A percentile compares a stretch with the other conserved stretches of the same genome.
Evolutionary conservation across 371 early-diverging fungal genomes (phyloP).

Genomic region (Lichtheimia hyalospora): DNA sequence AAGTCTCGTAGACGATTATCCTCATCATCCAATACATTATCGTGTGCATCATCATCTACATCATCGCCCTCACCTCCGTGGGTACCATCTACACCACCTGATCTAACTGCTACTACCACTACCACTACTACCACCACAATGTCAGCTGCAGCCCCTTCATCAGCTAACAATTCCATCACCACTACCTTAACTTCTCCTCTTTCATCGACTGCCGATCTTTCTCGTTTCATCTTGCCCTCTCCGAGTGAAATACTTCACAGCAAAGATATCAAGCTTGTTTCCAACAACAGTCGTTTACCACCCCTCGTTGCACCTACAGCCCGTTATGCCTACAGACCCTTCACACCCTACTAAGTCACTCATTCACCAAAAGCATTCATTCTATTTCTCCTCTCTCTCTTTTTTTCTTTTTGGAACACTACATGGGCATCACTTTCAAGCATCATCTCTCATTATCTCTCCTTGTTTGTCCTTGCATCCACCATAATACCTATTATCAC

Average conservation of each 20-base stretch:
- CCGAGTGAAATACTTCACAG: slow-evolving; percentile 11
- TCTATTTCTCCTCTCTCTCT: too few relatives aligned
- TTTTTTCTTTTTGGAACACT: too few relatives aligned
- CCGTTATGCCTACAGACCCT: slow-evolving; percentile 5
- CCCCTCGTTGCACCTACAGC: slow-evolving; percentile 9
- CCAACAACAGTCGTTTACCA: slow-evolving; percentile 2
- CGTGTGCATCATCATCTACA: not conserved
- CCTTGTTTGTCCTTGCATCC: too few relatives aligned
- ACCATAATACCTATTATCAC: too few relatives aligned
- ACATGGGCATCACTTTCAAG: too few relatives aligned
- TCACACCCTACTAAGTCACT: not conserved
- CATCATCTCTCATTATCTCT: too few relatives aligned
- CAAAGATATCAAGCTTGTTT: not conserved
- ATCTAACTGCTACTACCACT: not conserved
- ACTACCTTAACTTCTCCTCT: not conserved
- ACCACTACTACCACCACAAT: not conserved
- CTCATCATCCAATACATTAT: not conserved
- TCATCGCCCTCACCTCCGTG: slow-evolving; percentile 9
- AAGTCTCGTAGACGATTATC: slow-evolving; percentile 38
- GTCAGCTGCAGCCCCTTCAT: too few relatives aligned
- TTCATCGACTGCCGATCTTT: slow-evolving; percentile 4
- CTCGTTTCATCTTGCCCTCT: slow-evolving; percentile 12
- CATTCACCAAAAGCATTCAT: too few relatives aligned
- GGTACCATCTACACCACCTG: slow-evolving; percentile 12
- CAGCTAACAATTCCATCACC: too few relatives aligned